Evolutionary conservation across 768 basidiomycete genomes (phyloP).

Genomic region (Russula emetica): DNA sequence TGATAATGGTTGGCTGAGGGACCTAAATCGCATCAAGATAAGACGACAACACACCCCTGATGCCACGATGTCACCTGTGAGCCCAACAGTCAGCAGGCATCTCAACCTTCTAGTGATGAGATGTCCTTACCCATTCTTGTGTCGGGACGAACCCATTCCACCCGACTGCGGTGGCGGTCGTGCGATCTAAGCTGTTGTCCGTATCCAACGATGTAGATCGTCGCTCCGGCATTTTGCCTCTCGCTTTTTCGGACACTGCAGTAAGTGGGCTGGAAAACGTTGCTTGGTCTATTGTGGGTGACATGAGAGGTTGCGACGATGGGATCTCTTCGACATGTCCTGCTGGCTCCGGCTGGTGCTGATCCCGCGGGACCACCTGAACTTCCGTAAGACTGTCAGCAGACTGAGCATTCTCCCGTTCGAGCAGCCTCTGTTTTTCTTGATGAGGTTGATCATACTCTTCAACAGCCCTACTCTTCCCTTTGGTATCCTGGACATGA

Average conservation of each 20-base stretch:
- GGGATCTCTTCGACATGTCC: conserved; percentile 10
- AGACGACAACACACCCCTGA: conserved; percentile 64
- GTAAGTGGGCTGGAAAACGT: conserved; percentile 29
- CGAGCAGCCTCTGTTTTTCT: conserved; percentile 66
- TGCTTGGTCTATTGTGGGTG: conserved; percentile 40
- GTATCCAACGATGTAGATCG: conserved; percentile 51
- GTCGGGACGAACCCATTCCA: conserved; percentile 92
- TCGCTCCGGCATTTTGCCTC: conserved; percentile 86
- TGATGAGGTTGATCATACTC: conserved; percentile 44
- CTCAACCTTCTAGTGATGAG: conserved; percentile 3
- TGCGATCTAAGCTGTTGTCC: conserved; percentile 54
- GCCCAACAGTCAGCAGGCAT: conserved; percentile 11
- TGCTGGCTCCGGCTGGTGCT: conserved; percentile 32
- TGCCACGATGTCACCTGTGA: conserved; percentile 87
- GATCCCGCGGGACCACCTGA: conserved; percentile 24
- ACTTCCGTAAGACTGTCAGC: conserved; percentile 25
- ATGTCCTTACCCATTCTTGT: conserved; percentile 83
- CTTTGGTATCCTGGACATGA: conserved; percentile 36
- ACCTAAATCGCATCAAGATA: background rate
- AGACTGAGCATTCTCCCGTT: conserved; percentile 42
- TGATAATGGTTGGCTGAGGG: conserved; percentile 31
- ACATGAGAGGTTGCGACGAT: conserved; percentile 40
- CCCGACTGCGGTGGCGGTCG: conserved; percentile 68
- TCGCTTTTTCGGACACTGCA: conserved; percentile 74
- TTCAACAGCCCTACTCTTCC: conserved; percentile 41